These are phyloP conservation scores for Pyrrhoderma lamaoense DNA, from an alignment of 1,284 basidiomycete species.

Conservation along the genomic window DNA sequence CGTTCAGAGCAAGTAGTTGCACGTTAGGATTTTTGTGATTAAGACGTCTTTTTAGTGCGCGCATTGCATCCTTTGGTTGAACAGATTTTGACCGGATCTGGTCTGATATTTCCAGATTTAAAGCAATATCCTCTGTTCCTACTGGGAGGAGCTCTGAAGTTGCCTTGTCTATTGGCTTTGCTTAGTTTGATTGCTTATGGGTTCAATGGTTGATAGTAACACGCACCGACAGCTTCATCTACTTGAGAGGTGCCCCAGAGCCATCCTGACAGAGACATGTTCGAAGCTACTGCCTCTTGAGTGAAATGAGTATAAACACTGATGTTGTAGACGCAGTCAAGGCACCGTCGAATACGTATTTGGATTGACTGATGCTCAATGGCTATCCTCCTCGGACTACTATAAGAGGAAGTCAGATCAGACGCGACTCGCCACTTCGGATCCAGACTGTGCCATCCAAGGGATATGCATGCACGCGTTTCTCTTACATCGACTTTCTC, in stretches of 20 bases:
- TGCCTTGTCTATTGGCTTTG: constrained; percentile 56
- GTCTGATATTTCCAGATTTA: constrained; percentile 95
- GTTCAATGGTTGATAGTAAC: background rate
- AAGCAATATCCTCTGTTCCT: constrained; percentile 83
- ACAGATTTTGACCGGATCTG: constrained; percentile 91
- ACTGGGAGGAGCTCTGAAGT: constrained; percentile 83
- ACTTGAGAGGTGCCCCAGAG: constrained; percentile 73
- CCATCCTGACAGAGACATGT: constrained; percentile 50
- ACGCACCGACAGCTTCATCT: constrained; percentile 68
- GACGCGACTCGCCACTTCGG: background rate
- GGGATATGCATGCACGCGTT: background rate
- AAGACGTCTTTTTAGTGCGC: constrained; percentile 79
- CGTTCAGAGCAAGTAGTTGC: constrained; percentile 79
- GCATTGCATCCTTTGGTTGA: constrained; percentile 82
- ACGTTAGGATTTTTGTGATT: constrained; percentile 97
- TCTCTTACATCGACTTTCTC: constrained; percentile 8
- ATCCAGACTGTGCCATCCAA: background rate
- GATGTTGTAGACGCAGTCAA: background rate
- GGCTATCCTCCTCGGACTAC: background rate
- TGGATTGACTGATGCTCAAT: too few species aligned
- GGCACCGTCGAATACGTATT: too few species aligned
- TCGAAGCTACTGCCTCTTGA: constrained; percentile 18
- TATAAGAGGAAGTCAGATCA: background rate
- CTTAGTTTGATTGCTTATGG: background rate
- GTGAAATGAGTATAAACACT: background rate